Conservation (phyloP, 2,329 filamentous ascomycete genomes). For the Pseudogymnoascus sp. region DNA sequence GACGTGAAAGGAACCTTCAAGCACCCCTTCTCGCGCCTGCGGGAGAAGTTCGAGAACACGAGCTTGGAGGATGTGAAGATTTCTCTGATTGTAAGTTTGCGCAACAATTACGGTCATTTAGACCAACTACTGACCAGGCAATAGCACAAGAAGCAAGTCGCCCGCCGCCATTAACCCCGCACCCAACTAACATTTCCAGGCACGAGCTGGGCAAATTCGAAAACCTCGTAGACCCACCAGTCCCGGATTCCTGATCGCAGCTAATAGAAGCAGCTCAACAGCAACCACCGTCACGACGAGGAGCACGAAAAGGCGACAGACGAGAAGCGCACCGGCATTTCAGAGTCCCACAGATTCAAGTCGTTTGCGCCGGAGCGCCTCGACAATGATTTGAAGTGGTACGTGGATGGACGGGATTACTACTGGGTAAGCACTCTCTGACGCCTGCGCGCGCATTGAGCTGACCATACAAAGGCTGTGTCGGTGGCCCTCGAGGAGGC, state of each 20-base stretch:
- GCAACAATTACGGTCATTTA: background rate
- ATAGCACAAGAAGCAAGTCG: constrained; percentile 45
- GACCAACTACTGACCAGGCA: background rate
- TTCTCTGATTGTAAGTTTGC: constrained; percentile 31
- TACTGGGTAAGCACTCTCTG: constrained; percentile 53
- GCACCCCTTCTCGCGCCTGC: constrained; percentile 26
- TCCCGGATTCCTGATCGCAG: background rate
- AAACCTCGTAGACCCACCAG: constrained; percentile 43
- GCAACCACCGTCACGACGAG: constrained; percentile 87
- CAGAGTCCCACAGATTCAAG: constrained; percentile 70
- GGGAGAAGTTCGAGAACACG: constrained; percentile 44
- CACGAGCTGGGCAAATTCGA: constrained; percentile 54
- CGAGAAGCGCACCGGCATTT: constrained; percentile 63
- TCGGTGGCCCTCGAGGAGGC: constrained; percentile 83
- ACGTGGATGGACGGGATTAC: constrained; percentile 91
- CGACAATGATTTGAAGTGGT: constrained; percentile 89
- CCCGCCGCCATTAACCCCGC: constrained; percentile 1
- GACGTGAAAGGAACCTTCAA: constrained; percentile 38
- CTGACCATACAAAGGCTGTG: constrained; percentile 47
- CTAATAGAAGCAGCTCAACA: constrained; percentile 49
- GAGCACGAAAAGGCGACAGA: constrained; percentile 81
- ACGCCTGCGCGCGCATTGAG: background rate
- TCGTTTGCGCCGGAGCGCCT: constrained; percentile 84
- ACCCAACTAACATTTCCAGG: constrained; percentile 23
- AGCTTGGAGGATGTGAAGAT: constrained; percentile 50